phyloP scores from a whole-genome alignment of 78 protist genomes.

The Polysphondylium violaceum region DNA sequence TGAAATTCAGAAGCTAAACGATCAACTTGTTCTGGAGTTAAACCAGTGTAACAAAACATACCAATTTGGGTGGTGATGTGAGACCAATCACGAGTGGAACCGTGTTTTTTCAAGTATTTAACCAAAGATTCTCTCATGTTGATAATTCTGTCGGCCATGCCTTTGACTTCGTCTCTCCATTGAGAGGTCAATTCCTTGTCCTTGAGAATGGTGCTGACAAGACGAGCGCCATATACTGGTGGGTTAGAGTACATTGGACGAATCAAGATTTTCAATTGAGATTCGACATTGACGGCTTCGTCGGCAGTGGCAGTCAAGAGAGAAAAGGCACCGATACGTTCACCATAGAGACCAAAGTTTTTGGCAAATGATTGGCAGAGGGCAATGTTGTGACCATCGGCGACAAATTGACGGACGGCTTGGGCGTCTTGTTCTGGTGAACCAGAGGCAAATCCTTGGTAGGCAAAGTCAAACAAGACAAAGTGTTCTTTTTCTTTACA shows the following conservation, averaged over 20 bases:
- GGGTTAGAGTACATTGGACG: slow-evolving; percentile 98
- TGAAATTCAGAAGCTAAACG: slow-evolving; percentile 72
- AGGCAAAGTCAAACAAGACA: slow-evolving; percentile 97
- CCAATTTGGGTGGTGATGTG: slow-evolving; percentile 98
- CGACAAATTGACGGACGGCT: slow-evolving; percentile 85
- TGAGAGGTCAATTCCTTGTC: slow-evolving; percentile 74
- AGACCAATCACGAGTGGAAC: slow-evolving; percentile 93
- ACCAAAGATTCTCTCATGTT: slow-evolving; percentile 89
- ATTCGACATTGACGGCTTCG: slow-evolving; percentile 76
- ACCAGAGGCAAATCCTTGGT: slow-evolving; percentile 99
- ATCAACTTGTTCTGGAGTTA: slow-evolving; percentile 86
- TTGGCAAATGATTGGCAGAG: slow-evolving; percentile 95
- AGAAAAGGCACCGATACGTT: slow-evolving; percentile 84
- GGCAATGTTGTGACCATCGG: slow-evolving; percentile 70
- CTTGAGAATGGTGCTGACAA: slow-evolving; percentile 89
- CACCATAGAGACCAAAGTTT: slow-evolving; percentile 99
- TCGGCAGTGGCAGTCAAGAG: slow-evolving; percentile 28
- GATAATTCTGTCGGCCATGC: slow-evolving; percentile 94
- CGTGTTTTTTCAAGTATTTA: slow-evolving; percentile 75
- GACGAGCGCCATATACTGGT: slow-evolving; percentile 98
- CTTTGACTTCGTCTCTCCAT: slow-evolving; percentile 89
- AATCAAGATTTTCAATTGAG: slow-evolving; percentile 92
- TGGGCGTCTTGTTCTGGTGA: slow-evolving; percentile 93
- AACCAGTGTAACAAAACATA: slow-evolving; percentile 98
- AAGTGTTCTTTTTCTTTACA: slow-evolving; percentile 77